These are phyloP conservation scores for Phytopythium cucurbitacearum DNA, from an alignment of 352 stramenopile species.

Conservation along the genomic window DNA sequence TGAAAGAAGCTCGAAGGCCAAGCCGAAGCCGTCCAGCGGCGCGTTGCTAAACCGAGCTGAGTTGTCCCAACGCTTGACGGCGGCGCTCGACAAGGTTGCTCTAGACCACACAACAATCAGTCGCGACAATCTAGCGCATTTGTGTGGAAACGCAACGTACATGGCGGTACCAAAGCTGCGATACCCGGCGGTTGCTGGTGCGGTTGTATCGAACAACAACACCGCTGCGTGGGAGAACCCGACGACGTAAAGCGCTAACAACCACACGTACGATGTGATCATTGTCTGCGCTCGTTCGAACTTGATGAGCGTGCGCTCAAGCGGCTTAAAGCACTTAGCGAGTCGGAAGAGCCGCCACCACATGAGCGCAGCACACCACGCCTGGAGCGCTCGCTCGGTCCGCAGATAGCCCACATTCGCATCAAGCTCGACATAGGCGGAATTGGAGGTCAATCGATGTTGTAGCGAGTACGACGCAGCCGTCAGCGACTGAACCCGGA, in stretches of 20 bases:
- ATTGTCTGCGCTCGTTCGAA: slow-evolving; percentile 13
- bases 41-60: neutral
- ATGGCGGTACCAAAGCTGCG: too few species aligned
- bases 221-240: too few species aligned
- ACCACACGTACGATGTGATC: too few species aligned
- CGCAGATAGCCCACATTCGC: slow-evolving; percentile 20
- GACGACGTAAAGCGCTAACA: too few species aligned
- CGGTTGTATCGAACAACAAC: too few species aligned
- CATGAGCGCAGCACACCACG: slow-evolving; percentile 42
- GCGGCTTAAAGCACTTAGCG: slow-evolving; percentile 32
- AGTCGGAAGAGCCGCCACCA: slow-evolving; percentile 56
- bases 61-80: neutral
- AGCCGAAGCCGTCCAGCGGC: slow-evolving; percentile 18
- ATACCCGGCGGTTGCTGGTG: too few species aligned
- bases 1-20: slow-evolving; percentile 36
- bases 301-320: slow-evolving; percentile 39
- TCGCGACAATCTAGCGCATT: too few species aligned
- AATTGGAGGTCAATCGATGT: slow-evolving; percentile 24
- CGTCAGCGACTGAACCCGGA: slow-evolving; percentile 29
- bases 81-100: neutral
- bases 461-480: slow-evolving; percentile 32
- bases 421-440: slow-evolving; percentile 32
- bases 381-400: slow-evolving; percentile 30
- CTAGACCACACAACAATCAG: too few species aligned
- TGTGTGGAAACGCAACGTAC: too few species aligned